Conservation (phyloP, 1,139 yeast genomes). For the Yamadazyma sp. region DNA sequence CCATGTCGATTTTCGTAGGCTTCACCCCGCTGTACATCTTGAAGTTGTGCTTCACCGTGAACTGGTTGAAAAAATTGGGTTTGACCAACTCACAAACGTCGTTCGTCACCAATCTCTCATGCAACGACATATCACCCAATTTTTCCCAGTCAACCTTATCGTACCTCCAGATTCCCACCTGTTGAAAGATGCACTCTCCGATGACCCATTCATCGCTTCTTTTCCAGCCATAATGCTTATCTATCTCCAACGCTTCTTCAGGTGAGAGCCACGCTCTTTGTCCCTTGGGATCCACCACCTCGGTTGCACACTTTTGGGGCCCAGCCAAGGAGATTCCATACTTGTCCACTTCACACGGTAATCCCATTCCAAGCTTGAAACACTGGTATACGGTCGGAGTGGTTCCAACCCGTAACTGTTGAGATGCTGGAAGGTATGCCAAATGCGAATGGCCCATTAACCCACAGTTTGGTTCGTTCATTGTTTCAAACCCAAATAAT, state of each 20-base stretch:
- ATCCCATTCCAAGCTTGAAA: conserved; percentile 70
- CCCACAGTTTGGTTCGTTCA: conserved; percentile 85
- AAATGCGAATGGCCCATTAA: conserved; percentile 55
- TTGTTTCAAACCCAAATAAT: conserved; percentile 75
- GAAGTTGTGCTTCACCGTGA: conserved; percentile 21
- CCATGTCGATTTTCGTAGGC: conserved; percentile 44
- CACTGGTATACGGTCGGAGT: conserved; percentile 67
- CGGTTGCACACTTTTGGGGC: conserved; percentile 61
- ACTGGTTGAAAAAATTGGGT: conserved; percentile 36
- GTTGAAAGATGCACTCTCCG: conserved; percentile 78
- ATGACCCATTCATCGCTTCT: conserved; percentile 64
- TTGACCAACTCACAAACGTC: conserved; percentile 24
- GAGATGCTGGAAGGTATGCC: conserved; percentile 46
- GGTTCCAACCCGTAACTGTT: conserved; percentile 62
- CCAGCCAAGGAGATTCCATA: conserved; percentile 72
- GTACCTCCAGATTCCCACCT: conserved; percentile 73
- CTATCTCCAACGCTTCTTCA: conserved; percentile 41
- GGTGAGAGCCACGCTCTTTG: conserved; percentile 64
- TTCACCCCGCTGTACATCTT: conserved; percentile 21
- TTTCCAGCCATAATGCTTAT: conserved; percentile 66
- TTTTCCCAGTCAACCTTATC: conserved; percentile 23
- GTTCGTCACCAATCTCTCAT: conserved; percentile 36
- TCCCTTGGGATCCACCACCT: conserved; percentile 66
- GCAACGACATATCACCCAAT: conserved; percentile 20
- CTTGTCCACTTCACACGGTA: conserved; percentile 60